Base-by-base conservation (phyloP, 2,329 filamentous ascomycete genomes). In the Plenodomus lindquistii region DNA sequence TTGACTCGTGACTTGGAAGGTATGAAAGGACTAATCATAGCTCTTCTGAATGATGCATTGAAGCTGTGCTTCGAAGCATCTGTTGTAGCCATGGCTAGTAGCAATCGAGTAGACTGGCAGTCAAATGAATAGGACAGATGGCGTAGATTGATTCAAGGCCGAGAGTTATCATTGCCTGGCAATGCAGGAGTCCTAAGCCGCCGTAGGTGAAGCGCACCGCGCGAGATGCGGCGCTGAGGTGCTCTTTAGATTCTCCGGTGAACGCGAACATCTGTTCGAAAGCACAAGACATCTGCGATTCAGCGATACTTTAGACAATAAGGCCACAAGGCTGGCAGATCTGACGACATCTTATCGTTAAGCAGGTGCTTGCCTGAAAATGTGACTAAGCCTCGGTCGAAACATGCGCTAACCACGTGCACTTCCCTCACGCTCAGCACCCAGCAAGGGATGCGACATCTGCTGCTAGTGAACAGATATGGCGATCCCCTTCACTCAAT, bases 1-100 rank as follows among this genome's bases (percentile, higher is more conserved):
- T 42, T 11, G 42, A 39, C 16, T 42, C 37, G 37, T 44, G 42
- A 31, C 38, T 46, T 11, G 40, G 21, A 29, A 9, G 29, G 16
- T 17, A 42, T 45, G 22, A 54, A 52, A 2, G 48, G 43, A 9
- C 42, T n/a, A 15, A 46, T 38, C 7, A 54, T 43, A 7, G 44
- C 37, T 17, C 48, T 51, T 8, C 39, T 52, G 1, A 54, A 27
- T n/a, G 42, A 31, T 18, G 42, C 42, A n/a, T 39, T 44, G 10
- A 39, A 17, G 22, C 20, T 24, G 21, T 39, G 42, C 36, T 44
- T 44, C 17, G 35, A 16, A 13, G 10, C 35, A 10, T 39, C 42
- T 21, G 35, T 3, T n/a, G 42, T 38, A 11, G 35, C 37, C 43
- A 46, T 40, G 15, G 22, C 19, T 31, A 31, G 27, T 31, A 13